Percentiles rank a stretch among this genome's conserved stretches.
These are phyloP conservation scores for Peniophora sp. DNA, from an alignment of 1,284 basidiomycete species.

Conservation along the genomic window DNA sequence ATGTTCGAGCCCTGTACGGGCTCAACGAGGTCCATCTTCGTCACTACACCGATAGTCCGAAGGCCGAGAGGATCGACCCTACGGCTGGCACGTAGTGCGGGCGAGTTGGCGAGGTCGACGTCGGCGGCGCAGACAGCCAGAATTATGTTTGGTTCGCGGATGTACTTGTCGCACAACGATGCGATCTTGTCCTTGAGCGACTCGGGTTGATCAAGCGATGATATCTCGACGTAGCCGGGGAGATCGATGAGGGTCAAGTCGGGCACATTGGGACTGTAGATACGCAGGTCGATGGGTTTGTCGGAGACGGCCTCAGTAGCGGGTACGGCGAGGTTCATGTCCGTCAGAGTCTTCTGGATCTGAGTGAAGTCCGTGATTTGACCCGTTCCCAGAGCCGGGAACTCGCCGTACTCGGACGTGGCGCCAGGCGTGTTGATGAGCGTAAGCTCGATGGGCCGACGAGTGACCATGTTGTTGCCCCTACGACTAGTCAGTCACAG, in stretches of 20 bases:
- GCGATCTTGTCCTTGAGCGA: conserved; percentile 91
- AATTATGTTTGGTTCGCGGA: conserved; percentile 96
- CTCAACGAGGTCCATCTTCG: conserved; percentile 97
- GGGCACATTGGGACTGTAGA: conserved; percentile 93
- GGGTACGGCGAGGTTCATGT: conserved; percentile 93
- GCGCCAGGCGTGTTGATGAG: conserved; percentile 83
- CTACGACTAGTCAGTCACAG: conserved; percentile 32
- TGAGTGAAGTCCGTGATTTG: conserved; percentile 85
- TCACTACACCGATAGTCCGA: conserved; percentile 95
- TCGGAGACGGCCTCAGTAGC: conserved; percentile 86
- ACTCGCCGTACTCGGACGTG: conserved; percentile 88
- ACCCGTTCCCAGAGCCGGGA: conserved; percentile 83
- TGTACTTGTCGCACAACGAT: conserved; percentile 89
- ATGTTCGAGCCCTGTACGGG: conserved; percentile 80
- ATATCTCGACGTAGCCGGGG: conserved; percentile 95
- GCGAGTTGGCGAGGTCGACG: conserved; percentile 97
- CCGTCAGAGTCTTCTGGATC: conserved; percentile 90
- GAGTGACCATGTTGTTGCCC: conserved; percentile 99
- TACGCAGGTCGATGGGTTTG: conserved; percentile 93
- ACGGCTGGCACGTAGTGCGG: conserved; percentile 87
- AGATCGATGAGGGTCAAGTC: conserved; percentile 97
- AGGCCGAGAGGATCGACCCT: conserved; percentile 93
- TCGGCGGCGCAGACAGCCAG: conserved; percentile 97
- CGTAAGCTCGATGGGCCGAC: conserved; percentile 95
- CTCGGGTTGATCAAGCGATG: conserved; percentile 94